phyloP scores from a whole-genome alignment of 2,329 filamentous ascomycete genomes.

The Sclerotinia minor region DNA sequence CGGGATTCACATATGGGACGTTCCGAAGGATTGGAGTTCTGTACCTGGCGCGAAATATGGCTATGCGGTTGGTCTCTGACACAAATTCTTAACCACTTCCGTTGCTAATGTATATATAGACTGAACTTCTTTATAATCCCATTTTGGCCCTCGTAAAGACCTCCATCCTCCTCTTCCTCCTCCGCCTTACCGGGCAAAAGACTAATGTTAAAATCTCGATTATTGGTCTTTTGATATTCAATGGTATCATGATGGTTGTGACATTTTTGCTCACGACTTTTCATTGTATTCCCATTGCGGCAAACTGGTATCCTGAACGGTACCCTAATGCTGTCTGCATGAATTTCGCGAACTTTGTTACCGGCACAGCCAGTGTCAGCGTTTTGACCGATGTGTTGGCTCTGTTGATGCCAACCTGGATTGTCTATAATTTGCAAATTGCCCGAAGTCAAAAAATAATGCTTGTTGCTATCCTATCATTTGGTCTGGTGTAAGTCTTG shows the following conservation, averaged over 20 bases:
- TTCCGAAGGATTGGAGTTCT: background rate
- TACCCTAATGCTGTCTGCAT: constrained; percentile 26
- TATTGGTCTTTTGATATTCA: constrained; percentile 29
- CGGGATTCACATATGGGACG: constrained; percentile 1
- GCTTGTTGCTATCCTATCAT: constrained; percentile 16
- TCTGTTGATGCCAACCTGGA: constrained; percentile 28
- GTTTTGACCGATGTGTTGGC: constrained; percentile 26
- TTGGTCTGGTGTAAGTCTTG: constrained; percentile 11
- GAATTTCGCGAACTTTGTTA: constrained; percentile 25
- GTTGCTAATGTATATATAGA: constrained; percentile 1
- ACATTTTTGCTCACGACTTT: constrained; percentile 15
- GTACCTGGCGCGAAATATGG: constrained; percentile 1
- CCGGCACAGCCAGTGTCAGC: constrained; percentile 3
- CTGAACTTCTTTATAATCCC: constrained; percentile 45
- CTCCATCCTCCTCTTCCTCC: constrained; percentile 49
- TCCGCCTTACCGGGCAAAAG: constrained; percentile 46
- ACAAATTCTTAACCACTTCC: background rate
- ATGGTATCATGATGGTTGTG: constrained; percentile 18
- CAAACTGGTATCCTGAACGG: constrained; percentile 23
- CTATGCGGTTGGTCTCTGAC: constrained; percentile 7
- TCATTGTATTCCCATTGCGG: constrained; percentile 27
- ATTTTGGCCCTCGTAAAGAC: constrained; percentile 49
- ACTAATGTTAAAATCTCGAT: constrained; percentile 41
- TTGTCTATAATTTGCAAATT: constrained; percentile 29
- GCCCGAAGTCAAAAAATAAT: constrained; percentile 24